These are phyloP conservation scores for Russula abietina DNA, from an alignment of 768 basidiomycete species.

Conservation along the genomic window DNA sequence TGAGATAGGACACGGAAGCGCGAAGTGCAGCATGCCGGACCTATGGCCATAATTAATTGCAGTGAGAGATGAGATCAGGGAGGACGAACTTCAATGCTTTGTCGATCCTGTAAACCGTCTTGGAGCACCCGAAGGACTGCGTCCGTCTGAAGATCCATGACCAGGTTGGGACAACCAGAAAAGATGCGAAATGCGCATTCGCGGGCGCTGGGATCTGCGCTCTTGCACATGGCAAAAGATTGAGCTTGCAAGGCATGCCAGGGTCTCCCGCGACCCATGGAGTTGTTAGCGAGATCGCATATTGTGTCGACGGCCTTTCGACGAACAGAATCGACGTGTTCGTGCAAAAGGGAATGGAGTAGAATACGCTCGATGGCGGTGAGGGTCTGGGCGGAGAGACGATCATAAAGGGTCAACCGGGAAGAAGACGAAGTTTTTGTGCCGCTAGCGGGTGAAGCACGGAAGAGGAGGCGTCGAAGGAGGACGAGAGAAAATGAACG, in stretches of 20 bases:
- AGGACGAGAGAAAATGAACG: constrained; percentile 79
- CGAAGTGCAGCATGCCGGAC: constrained; percentile 69
- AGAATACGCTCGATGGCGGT: constrained; percentile 66
- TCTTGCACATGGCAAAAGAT: constrained; percentile 58
- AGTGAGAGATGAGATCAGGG: neutral
- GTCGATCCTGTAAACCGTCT: constrained; percentile 58
- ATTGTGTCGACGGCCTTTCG: constrained; percentile 70
- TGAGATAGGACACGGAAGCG: constrained; percentile 64
- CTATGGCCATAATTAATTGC: constrained; percentile 32
- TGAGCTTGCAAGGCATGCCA: constrained; percentile 79
- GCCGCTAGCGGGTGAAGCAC: constrained; percentile 39
- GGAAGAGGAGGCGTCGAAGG: constrained; percentile 71
- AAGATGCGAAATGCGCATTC: constrained; percentile 60
- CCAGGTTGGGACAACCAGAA: constrained; percentile 65
- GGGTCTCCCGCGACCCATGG: constrained; percentile 67
- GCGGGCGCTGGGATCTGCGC: constrained; percentile 28
- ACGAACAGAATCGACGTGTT: constrained; percentile 52
- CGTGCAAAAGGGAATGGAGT: constrained; percentile 61
- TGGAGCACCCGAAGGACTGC: constrained; percentile 62
- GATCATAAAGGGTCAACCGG: constrained; percentile 69
- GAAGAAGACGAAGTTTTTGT: constrained; percentile 29
- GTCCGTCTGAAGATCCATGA: constrained; percentile 70
- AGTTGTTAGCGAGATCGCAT: constrained; percentile 68
- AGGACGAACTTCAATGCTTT: constrained; percentile 54
- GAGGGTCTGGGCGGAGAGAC: constrained; percentile 60